Evolutionary conservation across 306 rosid species (phyloP), one percentile per base, ranked within the genome.

Genomic region (Comarum palustre): DNA sequence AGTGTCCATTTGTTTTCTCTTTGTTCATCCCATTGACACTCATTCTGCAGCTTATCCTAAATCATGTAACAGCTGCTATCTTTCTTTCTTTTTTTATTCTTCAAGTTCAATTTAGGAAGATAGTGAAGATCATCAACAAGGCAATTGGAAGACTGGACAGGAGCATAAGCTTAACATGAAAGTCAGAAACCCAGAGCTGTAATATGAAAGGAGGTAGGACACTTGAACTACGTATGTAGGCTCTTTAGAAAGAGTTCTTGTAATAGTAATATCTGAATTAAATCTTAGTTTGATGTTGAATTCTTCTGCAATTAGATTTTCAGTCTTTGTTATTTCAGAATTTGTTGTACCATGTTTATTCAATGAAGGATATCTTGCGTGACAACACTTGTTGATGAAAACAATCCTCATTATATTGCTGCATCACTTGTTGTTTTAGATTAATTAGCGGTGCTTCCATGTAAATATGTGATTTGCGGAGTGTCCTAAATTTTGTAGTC

Each of bases 191-290:
- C 77, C 63, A 27, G 38, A 68, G 39, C 57, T 68, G 85, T 88
- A 85, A 82, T 82, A 64, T 79, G 86, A 82, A 84, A 81, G 89
- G 72, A 79, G 73, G 83, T 86, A 84, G 89, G 86, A 79, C 68
- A 72, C 68, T 66, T 36, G 52, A 57, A 41, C 51, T 48, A 47
- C 63, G 25, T 42, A 39, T 76, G 81, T 86, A 82, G 87, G 73
- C 69, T 81, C 71, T 79, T 54, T 61, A 61, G 70, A 64, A 72
- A 55, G 50, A 58, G 64, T 76, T 81, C 69, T 78, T 70, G 75
- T 74, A 81, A 69, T 81, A 82, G 84, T 86, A 73, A 76, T 78
- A 68, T 86, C 36, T 77, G 82, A 77, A 69, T 81, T 79, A 55
- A 79, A 60, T 72, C 57, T 74, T 65, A 86, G 77, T 84, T 82